Conservation (phyloP, 1,284 basidiomycete species). For the Agroathelia rolfsii region DNA sequence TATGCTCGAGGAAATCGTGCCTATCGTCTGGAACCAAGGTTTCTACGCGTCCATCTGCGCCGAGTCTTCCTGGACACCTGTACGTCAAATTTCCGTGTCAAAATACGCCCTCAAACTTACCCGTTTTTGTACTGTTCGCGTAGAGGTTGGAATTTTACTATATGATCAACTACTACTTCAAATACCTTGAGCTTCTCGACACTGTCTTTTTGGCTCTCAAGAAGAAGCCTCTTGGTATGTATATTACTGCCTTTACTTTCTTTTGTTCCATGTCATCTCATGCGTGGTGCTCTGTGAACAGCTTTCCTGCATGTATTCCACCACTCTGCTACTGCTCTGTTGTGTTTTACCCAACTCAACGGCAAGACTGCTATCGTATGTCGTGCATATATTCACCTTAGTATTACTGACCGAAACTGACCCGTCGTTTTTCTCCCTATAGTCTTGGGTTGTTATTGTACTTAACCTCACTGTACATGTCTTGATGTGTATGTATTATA, state of each 20-base stretch:
- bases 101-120: constrained; percentile 10
- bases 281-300: constrained; percentile 25
- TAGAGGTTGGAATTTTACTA: constrained; percentile 90
- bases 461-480: constrained; percentile 95
- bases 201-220: constrained; percentile 96
- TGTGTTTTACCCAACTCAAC: constrained; percentile 92
- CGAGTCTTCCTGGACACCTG: constrained; percentile 74
- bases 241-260: too few species aligned
- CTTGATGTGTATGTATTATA: constrained; percentile 80
- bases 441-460: constrained; percentile 95
- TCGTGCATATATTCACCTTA: constrained; percentile 10
- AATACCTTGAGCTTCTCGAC: constrained; percentile 89
- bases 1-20: constrained; percentile 86
- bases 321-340: constrained; percentile 93
- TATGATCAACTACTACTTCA: constrained; percentile 98
- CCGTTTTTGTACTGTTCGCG: too few species aligned
- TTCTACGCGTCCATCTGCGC: constrained; percentile 76
- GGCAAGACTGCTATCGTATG: constrained; percentile 84
- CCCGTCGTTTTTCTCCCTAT: constrained; percentile 7
- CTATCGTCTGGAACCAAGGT: constrained; percentile 64
- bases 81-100: constrained; percentile 28
- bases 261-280: constrained; percentile 3
- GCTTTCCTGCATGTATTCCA: constrained; percentile 98
- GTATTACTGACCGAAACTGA: too few species aligned
- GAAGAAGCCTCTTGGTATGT: constrained; percentile 90